Base-by-base conservation (phyloP, 257 asterid species). In the Solanum commersonii region DNA sequence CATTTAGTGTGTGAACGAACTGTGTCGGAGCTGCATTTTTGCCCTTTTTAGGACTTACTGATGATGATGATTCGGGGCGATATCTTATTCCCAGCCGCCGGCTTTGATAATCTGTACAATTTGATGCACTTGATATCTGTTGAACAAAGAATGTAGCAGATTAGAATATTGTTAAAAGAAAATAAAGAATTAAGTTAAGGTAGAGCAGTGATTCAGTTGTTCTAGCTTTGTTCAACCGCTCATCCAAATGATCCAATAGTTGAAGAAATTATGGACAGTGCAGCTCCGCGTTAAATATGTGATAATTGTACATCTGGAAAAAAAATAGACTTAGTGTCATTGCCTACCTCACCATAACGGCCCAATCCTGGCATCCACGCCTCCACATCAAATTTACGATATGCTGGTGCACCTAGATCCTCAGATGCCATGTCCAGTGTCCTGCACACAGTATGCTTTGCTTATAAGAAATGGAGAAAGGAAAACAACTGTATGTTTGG, bases 341-440 rank as follows among this genome's bases (percentile, higher is more conserved):
- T 68, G 25, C 87, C 63, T 91, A 96, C 99, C 98, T 97, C 99
- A 8, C 99, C 99, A 46, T 92, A 97, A 35, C 99, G 97, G 71
- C 94, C 98, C 94, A 97, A 90, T 37, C 99, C 99, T 6, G 99
- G 99, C 98, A 97, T 97, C 99, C 99, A 97, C 10, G 99, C 99
- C 91, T 97, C 99, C 82, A 97, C 95, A 46, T 97, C 99, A 42
- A 94, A 97, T 91, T 97, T 97, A 86, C 99, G 98, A 88, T 94
- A 96, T 3, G 99, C 99, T 25, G 99, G 99, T 27, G 99, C 99
- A 84, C 99, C 99, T 87, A 97, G 90, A 93, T 97, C 99, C 91
- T 91, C 96, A 0, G 98, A 93, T 90, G 98, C 98, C 99, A 97
- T 96, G 94, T 97, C 99, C 93, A 97, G 38, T 37, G 95, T 95